Evolutionary conservation across 2,329 filamentous ascomycete genomes (phyloP).

Genomic region (Mycocentrospora acerina): DNA sequence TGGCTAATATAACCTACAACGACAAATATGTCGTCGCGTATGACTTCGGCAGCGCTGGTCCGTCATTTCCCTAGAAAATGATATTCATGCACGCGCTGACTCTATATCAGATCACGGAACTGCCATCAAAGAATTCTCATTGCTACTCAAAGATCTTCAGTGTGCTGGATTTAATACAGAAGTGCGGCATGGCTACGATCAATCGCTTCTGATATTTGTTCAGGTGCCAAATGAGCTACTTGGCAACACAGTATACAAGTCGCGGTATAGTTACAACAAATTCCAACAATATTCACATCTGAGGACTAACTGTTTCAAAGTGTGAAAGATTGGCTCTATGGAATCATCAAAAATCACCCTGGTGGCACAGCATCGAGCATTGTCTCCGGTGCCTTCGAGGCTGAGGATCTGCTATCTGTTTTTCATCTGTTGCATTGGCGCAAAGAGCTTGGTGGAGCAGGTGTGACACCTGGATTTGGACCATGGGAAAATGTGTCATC

Average conservation of each 20-base stretch:
- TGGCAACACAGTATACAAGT: constrained; percentile 34
- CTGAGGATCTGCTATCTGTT: constrained; percentile 75
- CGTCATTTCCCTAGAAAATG: too few species aligned
- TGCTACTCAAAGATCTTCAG: constrained; percentile 26
- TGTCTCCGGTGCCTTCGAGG: constrained; percentile 69
- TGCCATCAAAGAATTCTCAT: constrained; percentile 23
- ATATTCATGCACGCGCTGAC: neutral
- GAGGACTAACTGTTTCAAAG: constrained; percentile 43
- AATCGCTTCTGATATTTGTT: constrained; percentile 33
- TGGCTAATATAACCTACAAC: constrained; percentile 28
- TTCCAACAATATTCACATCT: neutral
- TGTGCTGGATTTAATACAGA: constrained; percentile 34
- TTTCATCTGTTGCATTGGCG: constrained; percentile 76
- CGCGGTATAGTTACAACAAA: constrained; percentile 18
- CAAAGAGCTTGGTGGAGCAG: constrained; percentile 73
- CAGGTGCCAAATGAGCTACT: constrained; percentile 33
- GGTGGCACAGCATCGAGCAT: constrained; percentile 38
- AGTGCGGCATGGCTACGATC: constrained; percentile 32
- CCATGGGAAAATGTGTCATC: constrained; percentile 73
- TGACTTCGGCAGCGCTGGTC: constrained; percentile 29
- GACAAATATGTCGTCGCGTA: constrained; percentile 38
- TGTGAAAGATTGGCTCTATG: constrained; percentile 83
- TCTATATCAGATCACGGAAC: constrained; percentile 14
- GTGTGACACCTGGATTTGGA: constrained; percentile 68
- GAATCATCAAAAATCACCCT: constrained; percentile 67